Evolutionary conservation across 2,329 filamentous ascomycete genomes (phyloP).

Genomic region (Pezicula neosporulosa): DNA sequence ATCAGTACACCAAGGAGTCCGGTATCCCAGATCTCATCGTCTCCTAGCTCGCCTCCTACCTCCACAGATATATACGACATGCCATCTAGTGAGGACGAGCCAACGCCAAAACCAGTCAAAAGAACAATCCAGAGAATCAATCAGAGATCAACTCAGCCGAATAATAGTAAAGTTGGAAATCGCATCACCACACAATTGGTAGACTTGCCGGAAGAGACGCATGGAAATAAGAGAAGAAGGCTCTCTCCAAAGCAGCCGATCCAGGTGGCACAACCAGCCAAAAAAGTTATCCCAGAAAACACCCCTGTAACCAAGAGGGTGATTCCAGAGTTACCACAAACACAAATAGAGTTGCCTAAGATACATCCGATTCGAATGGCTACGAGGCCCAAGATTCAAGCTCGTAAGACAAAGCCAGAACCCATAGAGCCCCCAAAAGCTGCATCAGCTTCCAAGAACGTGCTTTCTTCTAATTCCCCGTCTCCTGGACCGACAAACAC

Average conservation of each 20-base stretch:
- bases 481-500: slow-evolving; percentile 14
- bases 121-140: slow-evolving; percentile 1
- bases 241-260: slow-evolving; percentile 15
- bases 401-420: slow-evolving; percentile 1
- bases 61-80: slow-evolving; percentile 14
- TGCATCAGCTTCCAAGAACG: slow-evolving; percentile 2
- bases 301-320: not conserved
- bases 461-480: slow-evolving; percentile 5
- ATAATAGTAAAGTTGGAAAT: too few relatives aligned
- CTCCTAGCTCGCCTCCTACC: slow-evolving; percentile 3
- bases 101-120: slow-evolving; percentile 8
- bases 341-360: slow-evolving; percentile 6
- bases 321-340: not conserved
- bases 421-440: slow-evolving; percentile 4
- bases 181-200: not conserved
- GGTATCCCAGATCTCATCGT: slow-evolving; percentile 1
- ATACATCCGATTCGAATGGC: slow-evolving; percentile 11
- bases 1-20: not conserved
- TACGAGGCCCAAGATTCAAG: slow-evolving; percentile 14
- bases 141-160: slow-evolving; percentile 1
- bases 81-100: too few relatives aligned
- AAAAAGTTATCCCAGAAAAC: not conserved
- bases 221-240: slow-evolving; percentile 22
- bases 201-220: slow-evolving; percentile 1
- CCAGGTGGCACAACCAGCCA: not conserved